Evolutionary conservation across 306 rosid species (phyloP).

Genomic region (Styphnolobium japonicum): DNA sequence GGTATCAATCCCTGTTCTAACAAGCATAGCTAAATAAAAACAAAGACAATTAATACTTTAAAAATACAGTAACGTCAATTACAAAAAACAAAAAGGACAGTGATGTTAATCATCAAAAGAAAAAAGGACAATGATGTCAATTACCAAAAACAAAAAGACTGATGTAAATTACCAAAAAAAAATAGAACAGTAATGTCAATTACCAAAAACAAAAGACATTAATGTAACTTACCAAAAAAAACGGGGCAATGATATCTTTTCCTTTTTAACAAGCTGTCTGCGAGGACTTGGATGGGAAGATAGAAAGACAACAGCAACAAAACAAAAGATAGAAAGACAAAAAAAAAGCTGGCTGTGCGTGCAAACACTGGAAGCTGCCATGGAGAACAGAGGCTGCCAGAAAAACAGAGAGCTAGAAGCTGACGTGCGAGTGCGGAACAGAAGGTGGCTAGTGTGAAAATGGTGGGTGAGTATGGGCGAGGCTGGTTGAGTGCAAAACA

Average conservation of each 20-base stretch:
- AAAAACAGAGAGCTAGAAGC: too few species aligned
- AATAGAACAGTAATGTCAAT: neutral
- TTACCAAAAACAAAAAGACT: too few species aligned
- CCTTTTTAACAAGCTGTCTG: neutral
- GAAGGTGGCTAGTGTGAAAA: too few species aligned
- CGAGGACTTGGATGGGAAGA: neutral
- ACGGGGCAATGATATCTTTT: neutral
- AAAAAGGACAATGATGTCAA: neutral
- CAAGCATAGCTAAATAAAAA: too few species aligned
- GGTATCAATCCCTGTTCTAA: neutral
- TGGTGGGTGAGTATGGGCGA: neutral
- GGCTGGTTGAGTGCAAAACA: neutral
- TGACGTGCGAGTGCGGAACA: too few species aligned
- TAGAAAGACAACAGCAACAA: neutral
- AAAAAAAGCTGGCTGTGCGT: too few species aligned
- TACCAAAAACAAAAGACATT: neutral
- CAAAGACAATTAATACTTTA: too few species aligned
- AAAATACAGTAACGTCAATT: too few species aligned
- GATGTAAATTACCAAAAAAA: neutral
- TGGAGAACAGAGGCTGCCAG: too few species aligned
- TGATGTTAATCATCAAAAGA: neutral
- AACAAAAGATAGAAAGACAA: too few species aligned
- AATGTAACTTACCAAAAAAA: neutral
- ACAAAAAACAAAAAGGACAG: too few species aligned
- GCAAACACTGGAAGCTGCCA: too few species aligned